phyloP scores from a whole-genome alignment of 495 filamentous ascomycete species.

The Aspergillus olivimuriae region DNA sequence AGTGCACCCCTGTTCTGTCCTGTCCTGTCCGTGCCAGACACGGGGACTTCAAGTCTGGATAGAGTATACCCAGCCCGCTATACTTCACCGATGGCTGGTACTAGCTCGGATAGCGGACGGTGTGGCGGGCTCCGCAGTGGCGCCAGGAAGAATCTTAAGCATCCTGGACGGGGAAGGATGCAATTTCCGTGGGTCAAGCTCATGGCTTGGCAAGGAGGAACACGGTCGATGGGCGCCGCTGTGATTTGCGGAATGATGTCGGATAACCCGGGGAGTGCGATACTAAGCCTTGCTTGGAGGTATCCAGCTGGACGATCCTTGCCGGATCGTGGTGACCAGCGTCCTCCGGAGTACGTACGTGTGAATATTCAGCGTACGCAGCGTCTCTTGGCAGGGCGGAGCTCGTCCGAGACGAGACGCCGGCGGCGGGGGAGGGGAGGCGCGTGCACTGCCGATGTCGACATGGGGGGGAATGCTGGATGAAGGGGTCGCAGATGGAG shows the following conservation, averaged over 20 bases:
- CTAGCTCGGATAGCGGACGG: too few relatives aligned
- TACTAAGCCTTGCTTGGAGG: background rate
- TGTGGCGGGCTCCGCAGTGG: conserved; percentile 1
- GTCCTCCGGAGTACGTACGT: background rate
- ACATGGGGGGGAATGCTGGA: too few relatives aligned
- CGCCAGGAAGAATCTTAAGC: background rate
- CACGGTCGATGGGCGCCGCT: background rate
- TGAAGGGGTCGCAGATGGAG: too few relatives aligned
- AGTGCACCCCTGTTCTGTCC: too few relatives aligned
- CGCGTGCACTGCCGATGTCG: background rate
- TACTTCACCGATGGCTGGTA: too few relatives aligned
- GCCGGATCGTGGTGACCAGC: background rate
- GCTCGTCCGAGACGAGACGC: background rate
- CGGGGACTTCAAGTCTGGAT: too few relatives aligned
- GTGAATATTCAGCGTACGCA: background rate
- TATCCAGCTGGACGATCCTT: background rate
- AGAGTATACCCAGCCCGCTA: too few relatives aligned
- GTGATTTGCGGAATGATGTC: background rate
- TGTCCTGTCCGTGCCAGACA: too few relatives aligned
- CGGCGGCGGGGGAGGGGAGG: too few relatives aligned
- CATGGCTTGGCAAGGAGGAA: conserved; percentile 1
- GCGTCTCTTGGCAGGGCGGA: conserved; percentile 1
- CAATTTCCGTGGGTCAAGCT: conserved; percentile 6
- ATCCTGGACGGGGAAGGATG: background rate
- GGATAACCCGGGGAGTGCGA: background rate